A percentile compares a stretch with the other conserved stretches of the same genome.
These are phyloP conservation scores for Boletus huronensis DNA, from an alignment of 768 basidiomycete species.

Conservation along the genomic window DNA sequence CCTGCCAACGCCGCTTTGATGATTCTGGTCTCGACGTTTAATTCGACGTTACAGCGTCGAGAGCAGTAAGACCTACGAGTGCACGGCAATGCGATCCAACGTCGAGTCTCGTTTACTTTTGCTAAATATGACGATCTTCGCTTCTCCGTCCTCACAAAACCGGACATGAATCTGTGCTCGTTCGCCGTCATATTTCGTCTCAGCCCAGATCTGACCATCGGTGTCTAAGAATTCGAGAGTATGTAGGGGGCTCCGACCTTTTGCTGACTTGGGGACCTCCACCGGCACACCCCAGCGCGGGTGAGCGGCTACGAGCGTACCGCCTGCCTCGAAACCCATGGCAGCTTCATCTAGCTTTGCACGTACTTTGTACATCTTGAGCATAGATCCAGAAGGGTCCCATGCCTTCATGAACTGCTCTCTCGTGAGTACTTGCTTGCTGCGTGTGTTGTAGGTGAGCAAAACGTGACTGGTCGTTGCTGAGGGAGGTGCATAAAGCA, in stretches of 20 bases:
- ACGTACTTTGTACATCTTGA: conserved; percentile 49
- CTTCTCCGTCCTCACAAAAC: conserved; percentile 33
- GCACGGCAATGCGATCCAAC: conserved; percentile 65
- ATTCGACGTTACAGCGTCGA: neutral
- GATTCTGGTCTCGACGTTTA: conserved; percentile 37
- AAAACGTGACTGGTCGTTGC: conserved; percentile 46
- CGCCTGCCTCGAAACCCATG: conserved; percentile 38
- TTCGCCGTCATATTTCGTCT: conserved; percentile 95
- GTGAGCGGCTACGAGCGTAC: conserved; percentile 18
- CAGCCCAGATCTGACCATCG: conserved; percentile 59
- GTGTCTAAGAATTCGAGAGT: conserved; percentile 42
- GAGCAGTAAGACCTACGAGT: conserved; percentile 32
- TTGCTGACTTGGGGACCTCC: conserved; percentile 80
- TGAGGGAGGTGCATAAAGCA: conserved; percentile 64
- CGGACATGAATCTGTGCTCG: conserved; percentile 90
- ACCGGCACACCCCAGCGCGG: conserved; percentile 61
- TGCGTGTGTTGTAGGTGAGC: conserved; percentile 51
- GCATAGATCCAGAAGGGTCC: conserved; percentile 59
- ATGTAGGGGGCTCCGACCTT: conserved; percentile 60
- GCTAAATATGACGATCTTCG: conserved; percentile 75
- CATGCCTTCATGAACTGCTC: conserved; percentile 68
- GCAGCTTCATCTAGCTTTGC: conserved; percentile 59
- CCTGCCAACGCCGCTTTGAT: conserved; percentile 58
- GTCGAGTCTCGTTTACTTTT: conserved; percentile 88
- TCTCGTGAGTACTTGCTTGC: conserved; percentile 53